Evolutionary conservation across 2,329 filamentous ascomycete genomes (phyloP), one percentile per base, ranked within the genome.

Genomic region (Talaromyces albobiverticillius): DNA sequence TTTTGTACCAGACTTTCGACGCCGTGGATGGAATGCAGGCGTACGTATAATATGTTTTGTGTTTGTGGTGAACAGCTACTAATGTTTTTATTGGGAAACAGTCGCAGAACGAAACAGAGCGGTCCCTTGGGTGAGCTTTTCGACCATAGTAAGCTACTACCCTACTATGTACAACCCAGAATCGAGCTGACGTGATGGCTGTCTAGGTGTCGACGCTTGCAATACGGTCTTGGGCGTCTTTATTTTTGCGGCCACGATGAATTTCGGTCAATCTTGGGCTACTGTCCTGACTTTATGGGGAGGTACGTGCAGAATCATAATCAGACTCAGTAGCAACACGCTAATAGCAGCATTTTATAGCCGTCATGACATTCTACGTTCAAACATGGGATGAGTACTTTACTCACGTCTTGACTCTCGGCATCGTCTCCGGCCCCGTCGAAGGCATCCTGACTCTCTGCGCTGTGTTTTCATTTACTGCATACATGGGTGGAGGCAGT

Each of bases 341-440:
- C 49, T 32, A 18, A 49, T 46, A 2, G 22, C 41, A 11, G 26
- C 26, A n/a, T n/a, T n/a, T 31, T 29, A 41, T 51, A 90, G 87
- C 89, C 6, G 84, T 93, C 56, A 79, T 95, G 64, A 96, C 94
- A n/a, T 99, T 99, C 73, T 97, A 97, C 72, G 88, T 97, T 40
- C 94, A 97, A 71, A 97, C 94, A 31, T 99, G 94, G 94, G 94
- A 99, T 68, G 94, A 97, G 71, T 99, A 97, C 75, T 93, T 97
- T 76, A 99, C 94, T 49, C 92, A 96, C 72, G 94, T 92, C 3
- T 82, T 99, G 46, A 96, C 91, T 1, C 83, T 99, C 5, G 94
- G 94, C 56, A 77, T 97, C 59, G 81, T 99, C 61, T 96, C 93
- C 60, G 94, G 94, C 0, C 94, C 94, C 3, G 94, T 99, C 34